Evolutionary conservation across 345 rosid genomes (phyloP).

Genomic region (Arabidopsis suecica): DNA sequence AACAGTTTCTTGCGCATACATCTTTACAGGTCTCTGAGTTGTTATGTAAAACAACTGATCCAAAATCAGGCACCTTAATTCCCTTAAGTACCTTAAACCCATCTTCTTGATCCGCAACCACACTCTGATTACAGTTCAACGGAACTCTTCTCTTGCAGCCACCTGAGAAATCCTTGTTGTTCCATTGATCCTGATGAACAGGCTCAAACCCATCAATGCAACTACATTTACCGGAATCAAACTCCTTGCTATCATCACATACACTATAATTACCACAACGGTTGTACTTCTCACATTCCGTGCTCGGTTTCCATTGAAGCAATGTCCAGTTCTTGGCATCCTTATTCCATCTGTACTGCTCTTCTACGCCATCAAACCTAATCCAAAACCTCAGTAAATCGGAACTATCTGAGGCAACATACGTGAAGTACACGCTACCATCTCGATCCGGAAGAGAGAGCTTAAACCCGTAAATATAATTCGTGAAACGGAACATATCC

Average conservation of each 20-base stretch:
- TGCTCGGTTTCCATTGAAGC: conserved; percentile 52
- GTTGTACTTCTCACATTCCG: conserved; percentile 48
- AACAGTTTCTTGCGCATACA: conserved; percentile 54
- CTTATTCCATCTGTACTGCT: conserved; percentile 43
- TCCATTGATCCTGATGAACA: conserved; percentile 43
- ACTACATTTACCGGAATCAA: conserved; percentile 48
- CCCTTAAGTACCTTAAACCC: conserved; percentile 54
- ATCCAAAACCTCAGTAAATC: conserved; percentile 46
- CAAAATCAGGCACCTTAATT: conserved; percentile 61
- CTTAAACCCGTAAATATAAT: conserved; percentile 51
- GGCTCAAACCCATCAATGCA: conserved; percentile 47
- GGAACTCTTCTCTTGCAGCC: conserved; percentile 51
- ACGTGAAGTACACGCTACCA: conserved; percentile 51
- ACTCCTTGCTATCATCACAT: conserved; percentile 46
- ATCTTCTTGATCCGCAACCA: conserved; percentile 21
- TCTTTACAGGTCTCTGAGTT: conserved; percentile 54
- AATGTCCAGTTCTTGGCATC: conserved; percentile 45
- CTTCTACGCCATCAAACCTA: conserved; percentile 42
- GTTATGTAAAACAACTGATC: conserved; percentile 49
- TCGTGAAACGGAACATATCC: conserved; percentile 44
- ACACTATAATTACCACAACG: conserved; percentile 55
- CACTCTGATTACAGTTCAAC: conserved; percentile 47
- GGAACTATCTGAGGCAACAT: conserved; percentile 44
- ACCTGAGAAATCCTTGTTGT: conserved; percentile 39
- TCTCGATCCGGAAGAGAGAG: conserved; percentile 50